A percentile compares a stretch with the other conserved stretches of the same genome.
These are phyloP conservation scores for Pseudogymnoascus sp. DNA, from an alignment of 2,329 filamentous ascomycete species.

Conservation along the genomic window DNA sequence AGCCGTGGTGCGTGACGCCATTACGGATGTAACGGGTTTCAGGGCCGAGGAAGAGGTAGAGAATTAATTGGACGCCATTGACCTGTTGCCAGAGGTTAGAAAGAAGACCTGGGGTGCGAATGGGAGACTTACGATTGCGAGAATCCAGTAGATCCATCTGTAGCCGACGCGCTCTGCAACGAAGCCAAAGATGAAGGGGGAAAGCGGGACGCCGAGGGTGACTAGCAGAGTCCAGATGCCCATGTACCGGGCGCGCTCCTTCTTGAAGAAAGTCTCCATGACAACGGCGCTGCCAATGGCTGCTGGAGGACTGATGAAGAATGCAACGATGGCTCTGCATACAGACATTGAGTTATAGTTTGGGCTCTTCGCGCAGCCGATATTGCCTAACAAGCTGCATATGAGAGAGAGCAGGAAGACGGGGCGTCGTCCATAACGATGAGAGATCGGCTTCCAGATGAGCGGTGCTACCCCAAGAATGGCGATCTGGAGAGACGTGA, in stretches of 20 bases:
- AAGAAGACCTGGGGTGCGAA: not conserved
- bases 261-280: constrained; percentile 46
- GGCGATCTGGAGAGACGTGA: constrained; percentile 43
- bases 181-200: constrained; percentile 27
- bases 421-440: constrained; percentile 41
- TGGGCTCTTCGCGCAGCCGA: constrained; percentile 41
- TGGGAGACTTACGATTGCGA: constrained; percentile 38
- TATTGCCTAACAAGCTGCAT: constrained; percentile 37
- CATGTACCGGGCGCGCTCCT: constrained; percentile 42
- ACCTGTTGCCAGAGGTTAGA: constrained; percentile 29
- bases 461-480: constrained; percentile 42
- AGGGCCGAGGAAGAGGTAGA: constrained; percentile 45
- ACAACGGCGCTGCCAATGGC: constrained; percentile 47
- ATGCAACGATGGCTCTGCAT: constrained; percentile 39
- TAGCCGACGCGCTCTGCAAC: constrained; percentile 42
- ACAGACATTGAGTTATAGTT: constrained; percentile 38
- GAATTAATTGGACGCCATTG: constrained; percentile 46
- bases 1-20: not conserved
- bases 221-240: constrained; percentile 41
- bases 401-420: constrained; percentile 41
- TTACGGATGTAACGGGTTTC: constrained; percentile 45
- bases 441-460: constrained; percentile 44
- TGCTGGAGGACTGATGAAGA: constrained; percentile 44
- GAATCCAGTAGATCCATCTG: constrained; percentile 45
- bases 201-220: constrained; percentile 16